Evolutionary conservation across 768 basidiomycete species (phyloP).

Genomic region (Tricholoma saponaceum): DNA sequence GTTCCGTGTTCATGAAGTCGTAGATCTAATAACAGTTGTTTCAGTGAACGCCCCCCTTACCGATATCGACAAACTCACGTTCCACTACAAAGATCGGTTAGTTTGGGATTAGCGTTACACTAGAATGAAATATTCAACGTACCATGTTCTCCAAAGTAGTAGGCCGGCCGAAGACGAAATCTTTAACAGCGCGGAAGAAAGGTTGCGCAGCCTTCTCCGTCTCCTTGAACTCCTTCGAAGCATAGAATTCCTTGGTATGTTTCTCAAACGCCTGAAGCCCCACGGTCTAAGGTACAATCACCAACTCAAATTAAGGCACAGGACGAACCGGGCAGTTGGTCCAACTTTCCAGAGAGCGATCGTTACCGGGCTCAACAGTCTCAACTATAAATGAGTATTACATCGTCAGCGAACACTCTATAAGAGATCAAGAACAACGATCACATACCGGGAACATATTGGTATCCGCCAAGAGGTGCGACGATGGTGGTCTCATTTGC

Average conservation of each 20-base stretch:
- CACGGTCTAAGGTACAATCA: background rate
- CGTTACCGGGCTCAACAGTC: constrained; percentile 82
- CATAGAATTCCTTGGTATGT: constrained; percentile 57
- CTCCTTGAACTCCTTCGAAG: constrained; percentile 63
- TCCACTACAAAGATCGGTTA: constrained; percentile 51
- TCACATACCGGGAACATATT: constrained; percentile 72
- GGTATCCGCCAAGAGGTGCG: constrained; percentile 78
- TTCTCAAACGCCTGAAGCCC: constrained; percentile 53
- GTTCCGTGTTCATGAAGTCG: constrained; percentile 74
- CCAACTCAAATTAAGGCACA: background rate
- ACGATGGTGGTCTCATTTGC: constrained; percentile 73
- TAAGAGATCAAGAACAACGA: background rate
- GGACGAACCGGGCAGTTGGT: constrained; percentile 45
- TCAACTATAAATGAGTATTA: constrained; percentile 46
- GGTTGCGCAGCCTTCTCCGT: constrained; percentile 50
- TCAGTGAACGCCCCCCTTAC: background rate
- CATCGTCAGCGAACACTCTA: constrained; percentile 2
- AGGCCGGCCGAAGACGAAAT: constrained; percentile 69
- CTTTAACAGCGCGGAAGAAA: constrained; percentile 64
- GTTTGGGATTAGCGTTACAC: background rate
- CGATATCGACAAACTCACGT: constrained; percentile 42
- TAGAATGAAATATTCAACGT: constrained; percentile 21
- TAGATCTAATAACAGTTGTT: constrained; percentile 45
- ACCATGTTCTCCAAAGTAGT: constrained; percentile 68
- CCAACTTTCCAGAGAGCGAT: constrained; percentile 83